A percentile compares a stretch with the other conserved stretches of the same genome.
Conservation (phyloP, 345 rosid genomes). For the Pistacia atlantica region DNA sequence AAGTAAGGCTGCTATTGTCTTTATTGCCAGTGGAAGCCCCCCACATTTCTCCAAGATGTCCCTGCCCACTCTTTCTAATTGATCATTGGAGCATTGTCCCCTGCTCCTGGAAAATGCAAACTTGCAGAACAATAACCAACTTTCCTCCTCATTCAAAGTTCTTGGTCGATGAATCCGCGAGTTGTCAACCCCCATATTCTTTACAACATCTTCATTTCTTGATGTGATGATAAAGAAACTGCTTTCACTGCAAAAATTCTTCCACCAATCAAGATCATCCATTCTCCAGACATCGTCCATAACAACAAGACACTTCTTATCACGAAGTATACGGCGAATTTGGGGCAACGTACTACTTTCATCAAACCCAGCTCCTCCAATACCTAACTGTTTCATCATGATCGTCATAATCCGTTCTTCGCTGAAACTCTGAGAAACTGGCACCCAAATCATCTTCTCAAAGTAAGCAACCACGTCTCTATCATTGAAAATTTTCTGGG, state of each 20-base stretch:
- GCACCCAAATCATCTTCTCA: conserved; percentile 29
- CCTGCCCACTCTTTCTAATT: conserved; percentile 38
- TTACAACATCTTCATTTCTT: conserved; percentile 30
- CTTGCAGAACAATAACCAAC: conserved; percentile 45
- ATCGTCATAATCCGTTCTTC: conserved; percentile 25
- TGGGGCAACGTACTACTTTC: conserved; percentile 18
- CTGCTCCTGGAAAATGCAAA: conserved; percentile 38
- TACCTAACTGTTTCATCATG: conserved; percentile 23
- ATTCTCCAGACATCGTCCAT: conserved; percentile 39
- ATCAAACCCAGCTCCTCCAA: conserved; percentile 1
- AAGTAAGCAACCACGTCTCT: conserved; percentile 2
- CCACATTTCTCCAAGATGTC: conserved; percentile 52
- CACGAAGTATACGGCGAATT: conserved; percentile 18
- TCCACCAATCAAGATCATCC: conserved; percentile 35
- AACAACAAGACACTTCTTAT: conserved; percentile 19
- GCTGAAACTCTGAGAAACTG: conserved; percentile 19
- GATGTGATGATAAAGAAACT: conserved; percentile 44
- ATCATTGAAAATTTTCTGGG: conserved; percentile 20
- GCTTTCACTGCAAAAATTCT: conserved; percentile 32
- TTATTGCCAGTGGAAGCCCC: conserved; percentile 63
- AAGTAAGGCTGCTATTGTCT: conserved; percentile 43
- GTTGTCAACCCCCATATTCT: conserved; percentile 33
- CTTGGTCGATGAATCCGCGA: conserved; percentile 42
- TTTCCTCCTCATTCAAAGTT: conserved; percentile 38
- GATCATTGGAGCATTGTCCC: conserved; percentile 26